Evolutionary conservation across 2,329 filamentous ascomycete genomes (phyloP), one percentile per base, ranked within the genome.

Genomic region (Akanthomyces muscarius): DNA sequence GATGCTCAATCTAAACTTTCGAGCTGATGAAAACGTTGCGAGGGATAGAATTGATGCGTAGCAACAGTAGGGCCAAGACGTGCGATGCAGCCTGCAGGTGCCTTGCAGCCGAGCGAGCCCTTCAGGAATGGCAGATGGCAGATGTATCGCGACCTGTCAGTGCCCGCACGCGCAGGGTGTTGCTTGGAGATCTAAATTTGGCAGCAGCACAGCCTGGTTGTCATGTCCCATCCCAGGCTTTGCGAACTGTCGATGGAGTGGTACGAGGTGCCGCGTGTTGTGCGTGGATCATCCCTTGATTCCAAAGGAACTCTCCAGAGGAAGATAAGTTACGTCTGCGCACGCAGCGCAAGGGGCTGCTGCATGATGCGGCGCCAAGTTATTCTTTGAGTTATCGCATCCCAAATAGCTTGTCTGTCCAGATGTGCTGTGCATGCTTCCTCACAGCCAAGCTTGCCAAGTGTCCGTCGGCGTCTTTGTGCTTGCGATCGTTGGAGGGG

Each of bases 191-290:
- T 58, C 57, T 60, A 60, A 60, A 51, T 51, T 60, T 60, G 57
- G 57, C 33, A 30, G 33, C 47, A 30, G 57, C 57, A 60, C 57
- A 51, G 57, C 57, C 57, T 38, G 30, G 18, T 23, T 30, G 25
- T 36, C 44, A 28, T 55, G 30, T n/a, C 10, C 55, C 44, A 38
- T n/a, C 10, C 55, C 44, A 38, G 8, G 30, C 16, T n/a, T n/a
- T 21, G 11, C 23, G n/a, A 30, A 30, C 28, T 30, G 28, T 58
- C 4, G 44, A 50, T 38, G 30, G 14, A 48, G 55, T 58, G 55
- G 44, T 48, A 58, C 55, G 44, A 58, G 55, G 55, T 41, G 55
- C 28, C 55, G 55, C 55, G 55, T 57, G 55, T 55, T 58, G n/a
- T n/a, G 44, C 55, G 55, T 48, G 44, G 55, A 58, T 48, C 45